Evolutionary conservation across 2,329 filamentous ascomycete species (phyloP), one percentile per base, ranked within the genome.

Genomic region (Sclerotinia trifoliorum): DNA sequence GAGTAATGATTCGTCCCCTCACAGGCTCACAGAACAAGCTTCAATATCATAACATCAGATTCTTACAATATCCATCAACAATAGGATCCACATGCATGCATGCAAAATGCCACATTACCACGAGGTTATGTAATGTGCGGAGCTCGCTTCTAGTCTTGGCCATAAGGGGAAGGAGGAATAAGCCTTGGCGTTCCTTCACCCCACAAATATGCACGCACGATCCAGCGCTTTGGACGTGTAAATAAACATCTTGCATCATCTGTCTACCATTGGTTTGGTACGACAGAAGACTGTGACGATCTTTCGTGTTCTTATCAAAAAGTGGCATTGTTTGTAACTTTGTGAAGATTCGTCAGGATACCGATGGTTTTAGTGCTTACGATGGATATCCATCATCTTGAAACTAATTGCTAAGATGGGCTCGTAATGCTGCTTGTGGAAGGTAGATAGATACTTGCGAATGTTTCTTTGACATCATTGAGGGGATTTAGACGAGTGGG

Each of bases 161-260:
- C 26, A 26, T 39, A 63, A 39, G 61, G 46, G n/a, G 48, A 63
- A 63, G 46, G 61, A 52, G 61, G 2, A 2, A 15, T 46, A 32
- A 26, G n/a, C 19, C 32, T 60, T 52, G 48, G 48, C 48, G 46
- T 42, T 42, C 29, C 32, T 63, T 63, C 60, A 49, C 26, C 48
- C 46, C 60, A 51, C 29, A 51, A 60, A 63, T 26, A 39, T 63
- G 60, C 60, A 63, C 39, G 60, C 46, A 42, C 48, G 46, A 42
- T 63, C 21, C 1, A 24, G 24, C 19, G 60, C 60, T 29, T 51
- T 42, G 3, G 52, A 24, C 46, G 48, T 52, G 21, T 63, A 49
- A 63, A 52, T 42, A 15, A 52, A 35, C 46, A 42, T 52, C 48
- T 29, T 63, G 32, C 61, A 52, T 51, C 5, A 19, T 29, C 5